Base-by-base conservation (phyloP, 306 rosid genomes). In the Malus sieversii region DNA sequence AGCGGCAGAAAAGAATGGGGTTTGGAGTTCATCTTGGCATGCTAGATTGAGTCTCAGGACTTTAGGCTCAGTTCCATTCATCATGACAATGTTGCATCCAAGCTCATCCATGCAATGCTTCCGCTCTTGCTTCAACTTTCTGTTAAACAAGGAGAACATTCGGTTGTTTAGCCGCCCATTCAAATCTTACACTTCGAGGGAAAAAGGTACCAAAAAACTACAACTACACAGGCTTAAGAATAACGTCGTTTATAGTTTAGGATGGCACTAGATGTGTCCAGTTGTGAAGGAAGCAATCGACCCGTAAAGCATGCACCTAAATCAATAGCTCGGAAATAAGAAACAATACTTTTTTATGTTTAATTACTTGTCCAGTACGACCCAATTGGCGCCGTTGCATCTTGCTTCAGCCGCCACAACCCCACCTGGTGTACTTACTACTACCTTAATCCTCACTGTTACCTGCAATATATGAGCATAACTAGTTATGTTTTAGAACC, bases 341-440 rank as follows among this genome's bases (percentile, higher is more conserved):
- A 88, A 87, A 77, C 78, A 78, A 87, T 92, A 87, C 90, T 84
- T 92, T 89, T 86, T 86, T 77, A 75, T 69, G 90, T 74, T 84
- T 79, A 88, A 87, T 92, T 95, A 95, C 98, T 92, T 92, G 96
- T 95, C 98, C 92, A 95, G 93, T 77, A 95, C 79, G 96, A 95
- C 96, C 98, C 98, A 95, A 67, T 87, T 89, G 87, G 88, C 91
- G 66, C 93, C 93, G 53, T 85, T 86, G 82, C 88, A 76, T 87
- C 85, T 92, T 68, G 98, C 97, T 85, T 95, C 97, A 64, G 96
- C 89, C 19, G 96, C 96, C 79, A 92, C 98, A 68, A 88, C 88
- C 15, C 97, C 97, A 66, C 83, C 83, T 20, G 92, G 92, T 32
- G 92, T 73, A 74, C 93, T 85, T 29, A 88, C 78, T 52, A 89